Percentiles rank a stretch among this genome's conserved stretches.
Conservation (phyloP, 1,284 basidiomycete species). For the Leccinum colubrinum region DNA sequence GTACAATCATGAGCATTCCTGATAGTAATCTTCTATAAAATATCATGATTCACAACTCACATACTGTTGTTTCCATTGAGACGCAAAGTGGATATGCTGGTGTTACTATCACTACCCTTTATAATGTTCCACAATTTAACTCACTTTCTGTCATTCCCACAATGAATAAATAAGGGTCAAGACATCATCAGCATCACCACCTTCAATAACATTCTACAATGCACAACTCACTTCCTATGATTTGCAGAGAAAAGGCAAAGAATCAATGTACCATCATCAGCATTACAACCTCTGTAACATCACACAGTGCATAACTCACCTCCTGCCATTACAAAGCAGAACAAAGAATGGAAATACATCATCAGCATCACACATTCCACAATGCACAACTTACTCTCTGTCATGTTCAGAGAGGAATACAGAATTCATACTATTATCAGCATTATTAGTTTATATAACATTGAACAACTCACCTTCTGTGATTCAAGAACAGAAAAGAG, state of each 20-base stretch:
- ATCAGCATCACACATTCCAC: not conserved
- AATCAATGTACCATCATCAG: not conserved
- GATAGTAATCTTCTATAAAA: not conserved
- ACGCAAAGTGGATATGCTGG: not conserved
- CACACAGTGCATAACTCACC: no score
- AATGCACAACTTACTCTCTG: not conserved
- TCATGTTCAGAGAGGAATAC: not conserved
- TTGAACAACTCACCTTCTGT: not conserved
- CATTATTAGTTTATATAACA: not conserved
- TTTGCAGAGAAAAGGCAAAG: not conserved
- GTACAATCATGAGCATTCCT: not conserved
- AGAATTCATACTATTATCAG: not conserved
- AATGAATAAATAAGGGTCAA: not conserved
- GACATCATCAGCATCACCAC: not conserved
- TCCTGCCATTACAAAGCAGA: not conserved
- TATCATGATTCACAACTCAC: not conserved
- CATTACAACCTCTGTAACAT: not conserved
- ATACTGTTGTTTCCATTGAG: not conserved
- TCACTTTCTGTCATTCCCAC: not conserved
- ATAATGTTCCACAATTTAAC: not conserved
- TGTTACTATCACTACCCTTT: not conserved
- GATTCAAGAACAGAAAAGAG: not conserved
- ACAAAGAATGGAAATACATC: not conserved
- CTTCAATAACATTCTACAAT: not conserved
- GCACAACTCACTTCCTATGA: not conserved